These are phyloP conservation scores for Naganishia sp. DNA, from an alignment of 1,284 basidiomycete genomes.

Conservation along the genomic window DNA sequence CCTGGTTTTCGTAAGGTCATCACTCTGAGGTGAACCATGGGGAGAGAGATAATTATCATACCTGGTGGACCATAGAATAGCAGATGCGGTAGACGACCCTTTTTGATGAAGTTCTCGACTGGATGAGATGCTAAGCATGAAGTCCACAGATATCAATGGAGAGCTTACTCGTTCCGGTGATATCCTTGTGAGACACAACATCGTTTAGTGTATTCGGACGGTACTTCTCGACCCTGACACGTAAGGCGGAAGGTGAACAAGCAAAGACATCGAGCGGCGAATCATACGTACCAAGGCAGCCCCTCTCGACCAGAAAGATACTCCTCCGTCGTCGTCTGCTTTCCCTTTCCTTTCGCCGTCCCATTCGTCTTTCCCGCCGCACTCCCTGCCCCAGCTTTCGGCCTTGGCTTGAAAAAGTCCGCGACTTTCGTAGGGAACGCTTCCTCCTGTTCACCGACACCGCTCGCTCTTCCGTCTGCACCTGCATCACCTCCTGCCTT, in stretches of 20 bases:
- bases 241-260: background rate
- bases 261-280: background rate
- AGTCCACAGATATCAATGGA: background rate
- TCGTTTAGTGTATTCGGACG: conserved; percentile 82
- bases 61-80: conserved; percentile 97
- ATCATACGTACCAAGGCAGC: conserved; percentile 49
- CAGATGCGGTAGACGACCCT: conserved; percentile 89
- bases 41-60: conserved; percentile 27
- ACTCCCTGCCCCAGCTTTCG: background rate
- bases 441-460: conserved; percentile 12
- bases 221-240: conserved; percentile 89
- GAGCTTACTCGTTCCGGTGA: conserved; percentile 77
- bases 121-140: conserved; percentile 1
- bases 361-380: conserved; percentile 35
- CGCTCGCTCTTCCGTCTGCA: background rate
- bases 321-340: conserved; percentile 35
- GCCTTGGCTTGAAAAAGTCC: conserved; percentile 25
- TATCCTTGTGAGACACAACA: conserved; percentile 92
- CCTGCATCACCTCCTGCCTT: conserved; percentile 7
- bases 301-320: conserved; percentile 46
- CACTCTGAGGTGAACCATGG: background rate
- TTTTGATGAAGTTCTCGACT: conserved; percentile 97
- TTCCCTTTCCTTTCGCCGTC: conserved; percentile 42
- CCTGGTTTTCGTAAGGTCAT: conserved; percentile 45
- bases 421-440: conserved; percentile 19